These are phyloP conservation scores for Brassica rapa DNA, from an alignment of 345 rosid genomes.

Conservation along the genomic window DNA sequence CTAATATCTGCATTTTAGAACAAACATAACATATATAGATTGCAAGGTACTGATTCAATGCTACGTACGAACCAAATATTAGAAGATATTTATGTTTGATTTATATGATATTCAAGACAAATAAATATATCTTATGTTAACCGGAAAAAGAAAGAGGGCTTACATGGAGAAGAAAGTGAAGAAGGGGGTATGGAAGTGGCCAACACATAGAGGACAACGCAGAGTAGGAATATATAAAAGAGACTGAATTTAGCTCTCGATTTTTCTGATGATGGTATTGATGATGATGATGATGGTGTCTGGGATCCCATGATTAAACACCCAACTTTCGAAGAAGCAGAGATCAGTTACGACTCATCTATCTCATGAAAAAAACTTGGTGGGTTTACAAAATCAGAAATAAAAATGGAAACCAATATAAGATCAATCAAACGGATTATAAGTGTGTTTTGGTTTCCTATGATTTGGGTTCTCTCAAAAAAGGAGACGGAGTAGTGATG, in stretches of 20 bases:
- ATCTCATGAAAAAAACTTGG: constrained; percentile 9
- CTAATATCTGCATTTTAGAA: constrained; percentile 34
- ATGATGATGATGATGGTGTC: constrained; percentile 23
- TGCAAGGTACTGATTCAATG: not conserved
- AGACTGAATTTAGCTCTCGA: constrained; percentile 33
- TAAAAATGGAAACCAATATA: not conserved
- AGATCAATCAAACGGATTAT: not conserved
- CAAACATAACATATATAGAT: not conserved
- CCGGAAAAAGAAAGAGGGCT: constrained; percentile 8
- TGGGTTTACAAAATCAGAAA: not conserved
- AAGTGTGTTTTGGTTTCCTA: constrained; percentile 12
- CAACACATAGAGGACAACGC: constrained; percentile 17
- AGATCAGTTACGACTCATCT: constrained; percentile 12
- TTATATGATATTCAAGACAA: not conserved
- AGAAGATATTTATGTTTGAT: not conserved
- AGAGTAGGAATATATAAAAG: constrained; percentile 32
- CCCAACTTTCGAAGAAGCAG: constrained; percentile 25
- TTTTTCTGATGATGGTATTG: constrained; percentile 25
- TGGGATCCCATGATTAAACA: constrained; percentile 34
- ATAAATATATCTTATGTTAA: constrained; percentile 28
- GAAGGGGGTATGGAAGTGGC: constrained; percentile 29
- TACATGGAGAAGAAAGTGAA: constrained; percentile 39
- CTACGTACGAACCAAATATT: not conserved
- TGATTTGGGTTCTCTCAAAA: constrained; percentile 33
- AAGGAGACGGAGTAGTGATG: constrained; percentile 39